Conservation (phyloP, 495 filamentous ascomycete species). For the Annulohypoxylon stygium region DNA sequence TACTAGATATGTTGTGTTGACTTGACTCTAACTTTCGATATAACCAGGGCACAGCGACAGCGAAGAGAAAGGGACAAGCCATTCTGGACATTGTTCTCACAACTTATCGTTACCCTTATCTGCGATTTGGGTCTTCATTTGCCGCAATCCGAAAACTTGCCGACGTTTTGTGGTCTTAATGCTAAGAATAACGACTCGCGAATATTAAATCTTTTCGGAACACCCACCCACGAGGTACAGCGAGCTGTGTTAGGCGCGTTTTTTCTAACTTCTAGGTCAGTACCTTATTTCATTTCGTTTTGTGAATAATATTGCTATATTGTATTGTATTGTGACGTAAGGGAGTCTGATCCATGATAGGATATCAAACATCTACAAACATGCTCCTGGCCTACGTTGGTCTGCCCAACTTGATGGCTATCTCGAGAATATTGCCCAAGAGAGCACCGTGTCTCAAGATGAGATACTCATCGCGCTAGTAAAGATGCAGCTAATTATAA, state of each 20-base stretch:
- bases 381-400: constrained; percentile 65
- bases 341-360: constrained; percentile 40
- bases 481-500: constrained; percentile 59
- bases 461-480: constrained; percentile 63
- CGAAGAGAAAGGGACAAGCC: constrained; percentile 49
- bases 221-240: constrained; percentile 64
- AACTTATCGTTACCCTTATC: constrained; percentile 64
- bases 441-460: constrained; percentile 64
- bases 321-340: neutral
- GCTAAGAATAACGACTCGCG: constrained; percentile 21
- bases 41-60: constrained; percentile 21
- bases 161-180: constrained; percentile 26
- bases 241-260: constrained; percentile 68
- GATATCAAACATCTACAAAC: constrained; percentile 59
- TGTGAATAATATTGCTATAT: neutral
- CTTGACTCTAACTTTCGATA: neutral
- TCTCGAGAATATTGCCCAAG: constrained; percentile 58
- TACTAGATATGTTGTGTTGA: too few relatives aligned
- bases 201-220: constrained; percentile 10
- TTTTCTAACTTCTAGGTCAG: constrained; percentile 64
- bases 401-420: constrained; percentile 67
- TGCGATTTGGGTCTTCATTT: constrained; percentile 67
- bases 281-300: neutral
- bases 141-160: constrained; percentile 47
- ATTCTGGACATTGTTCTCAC: constrained; percentile 58